A percentile compares a stretch with the other conserved stretches of the same genome.
phyloP scores from a whole-genome alignment of 2,329 filamentous ascomycete species.

The Verticillium alfalfae region DNA sequence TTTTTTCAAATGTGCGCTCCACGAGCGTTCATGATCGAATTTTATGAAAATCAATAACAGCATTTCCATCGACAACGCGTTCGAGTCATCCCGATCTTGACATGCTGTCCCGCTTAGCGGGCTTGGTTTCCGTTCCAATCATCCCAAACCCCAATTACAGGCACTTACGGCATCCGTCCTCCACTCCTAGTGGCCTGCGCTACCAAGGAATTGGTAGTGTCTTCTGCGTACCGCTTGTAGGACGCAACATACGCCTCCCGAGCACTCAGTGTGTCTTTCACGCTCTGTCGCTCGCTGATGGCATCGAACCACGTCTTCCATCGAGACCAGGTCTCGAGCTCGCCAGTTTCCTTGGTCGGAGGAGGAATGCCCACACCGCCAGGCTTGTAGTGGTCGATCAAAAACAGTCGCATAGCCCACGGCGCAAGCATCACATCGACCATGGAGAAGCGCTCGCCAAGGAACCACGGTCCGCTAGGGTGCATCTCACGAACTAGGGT shows the following conservation, averaged over 20 bases:
- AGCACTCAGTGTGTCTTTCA: constrained; percentile 63
- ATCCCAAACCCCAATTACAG: too few relatives aligned
- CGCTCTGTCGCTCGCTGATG: constrained; percentile 53
- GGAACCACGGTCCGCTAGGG: constrained; percentile 54
- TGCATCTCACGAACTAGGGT: constrained; percentile 60
- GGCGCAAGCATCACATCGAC: constrained; percentile 69
- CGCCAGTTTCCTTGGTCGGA: constrained; percentile 22
- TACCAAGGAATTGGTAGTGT: constrained; percentile 56
- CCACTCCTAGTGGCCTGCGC: constrained; percentile 60
- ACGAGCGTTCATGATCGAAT: too few relatives aligned
- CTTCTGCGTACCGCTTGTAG: constrained; percentile 63
- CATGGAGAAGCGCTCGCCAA: constrained; percentile 57
- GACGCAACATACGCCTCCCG: constrained; percentile 61
- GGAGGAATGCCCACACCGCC: constrained; percentile 42
- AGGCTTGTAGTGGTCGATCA: constrained; percentile 70
- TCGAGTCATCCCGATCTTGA: too few relatives aligned
- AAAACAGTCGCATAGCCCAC: constrained; percentile 66
- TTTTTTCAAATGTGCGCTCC: too few relatives aligned
- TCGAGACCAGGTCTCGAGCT: constrained; percentile 55
- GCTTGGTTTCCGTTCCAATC: too few relatives aligned
- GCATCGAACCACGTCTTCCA: constrained; percentile 62
- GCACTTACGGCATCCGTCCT: constrained; percentile 48
- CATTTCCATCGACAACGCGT: too few relatives aligned
- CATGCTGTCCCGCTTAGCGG: too few relatives aligned
- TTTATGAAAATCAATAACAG: too few relatives aligned